Conservation (phyloP, 371 early-diverging fungal genomes). For the Mucor irregularis region DNA sequence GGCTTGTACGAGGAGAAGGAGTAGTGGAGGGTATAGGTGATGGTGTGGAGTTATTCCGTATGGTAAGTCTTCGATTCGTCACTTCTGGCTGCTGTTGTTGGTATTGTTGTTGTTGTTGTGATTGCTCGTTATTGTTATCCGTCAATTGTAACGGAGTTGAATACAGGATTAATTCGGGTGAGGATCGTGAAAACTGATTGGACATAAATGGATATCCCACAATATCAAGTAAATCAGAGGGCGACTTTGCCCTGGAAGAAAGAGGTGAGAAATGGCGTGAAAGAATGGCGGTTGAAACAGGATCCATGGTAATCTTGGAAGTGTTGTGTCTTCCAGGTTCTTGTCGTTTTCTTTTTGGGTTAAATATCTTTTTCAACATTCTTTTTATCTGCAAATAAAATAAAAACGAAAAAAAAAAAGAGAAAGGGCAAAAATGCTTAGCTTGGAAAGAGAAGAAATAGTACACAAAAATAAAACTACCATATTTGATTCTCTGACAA, state of each 20-base stretch:
- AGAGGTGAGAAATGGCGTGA: conserved; percentile 26
- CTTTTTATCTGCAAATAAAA: too few species aligned
- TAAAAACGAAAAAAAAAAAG: too few species aligned
- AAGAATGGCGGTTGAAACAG: conserved; percentile 18
- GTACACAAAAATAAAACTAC: too few species aligned
- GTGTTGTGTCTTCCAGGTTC: conserved; percentile 6
- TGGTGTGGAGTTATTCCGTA: conserved; percentile 11
- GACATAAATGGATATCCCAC: conserved; percentile 34
- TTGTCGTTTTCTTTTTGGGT: conserved; percentile 11
- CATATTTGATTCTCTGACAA: too few species aligned
- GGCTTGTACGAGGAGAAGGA: background rate
- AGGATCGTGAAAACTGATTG: conserved; percentile 1
- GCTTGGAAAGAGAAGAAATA: too few species aligned
- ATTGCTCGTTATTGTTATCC: background rate
- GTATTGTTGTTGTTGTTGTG: background rate
- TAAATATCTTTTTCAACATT: conserved; percentile 20
- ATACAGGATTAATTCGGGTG: conserved; percentile 4
- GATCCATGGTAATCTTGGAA: conserved; percentile 13
- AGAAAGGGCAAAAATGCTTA: too few species aligned
- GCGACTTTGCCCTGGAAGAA: conserved; percentile 21
- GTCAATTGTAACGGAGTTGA: conserved; percentile 1
- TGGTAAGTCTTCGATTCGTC: background rate
- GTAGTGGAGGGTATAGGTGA: background rate
- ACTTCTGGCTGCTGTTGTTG: background rate
- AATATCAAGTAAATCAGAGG: conserved; percentile 29